Evolutionary conservation across 768 basidiomycete genomes (phyloP).

Genomic region (Lactarius hatsudake): DNA sequence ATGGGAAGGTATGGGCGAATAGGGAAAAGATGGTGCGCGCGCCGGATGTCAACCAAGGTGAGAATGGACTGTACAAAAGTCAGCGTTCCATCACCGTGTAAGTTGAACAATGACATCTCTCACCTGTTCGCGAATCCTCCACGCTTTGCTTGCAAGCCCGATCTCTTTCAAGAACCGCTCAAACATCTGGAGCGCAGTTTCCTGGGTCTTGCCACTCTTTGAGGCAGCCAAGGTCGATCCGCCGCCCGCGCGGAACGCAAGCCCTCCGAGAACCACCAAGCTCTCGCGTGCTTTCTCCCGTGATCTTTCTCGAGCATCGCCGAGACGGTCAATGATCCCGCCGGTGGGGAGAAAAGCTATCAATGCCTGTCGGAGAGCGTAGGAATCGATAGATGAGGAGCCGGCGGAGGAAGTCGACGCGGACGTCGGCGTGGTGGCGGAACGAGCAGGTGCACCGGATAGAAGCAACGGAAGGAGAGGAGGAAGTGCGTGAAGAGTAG

Average conservation of each 20-base stretch:
- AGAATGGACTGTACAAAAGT: constrained; percentile 45
- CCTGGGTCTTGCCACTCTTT: constrained; percentile 56
- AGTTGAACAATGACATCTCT: constrained; percentile 34
- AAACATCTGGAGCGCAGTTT: constrained; percentile 66
- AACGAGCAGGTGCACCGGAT: constrained; percentile 35
- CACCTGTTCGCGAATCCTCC: constrained; percentile 86
- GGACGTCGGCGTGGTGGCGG: constrained; percentile 38
- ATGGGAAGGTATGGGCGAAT: constrained; percentile 75
- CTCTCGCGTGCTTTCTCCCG: constrained; percentile 74
- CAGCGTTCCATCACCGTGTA: not conserved
- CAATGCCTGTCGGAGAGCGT: constrained; percentile 65
- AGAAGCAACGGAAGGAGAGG: constrained; percentile 64
- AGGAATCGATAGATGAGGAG: constrained; percentile 48
- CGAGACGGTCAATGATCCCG: constrained; percentile 79
- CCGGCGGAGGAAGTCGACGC: constrained; percentile 49
- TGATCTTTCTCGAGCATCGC: constrained; percentile 68
- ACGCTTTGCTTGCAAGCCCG: constrained; percentile 77
- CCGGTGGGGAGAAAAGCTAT: constrained; percentile 68
- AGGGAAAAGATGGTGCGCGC: constrained; percentile 68
- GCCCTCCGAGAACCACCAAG: constrained; percentile 69
- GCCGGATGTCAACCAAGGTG: constrained; percentile 70
- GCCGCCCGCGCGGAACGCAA: constrained; percentile 60
- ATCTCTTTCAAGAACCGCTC: constrained; percentile 70
- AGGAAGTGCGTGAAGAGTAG: constrained; percentile 69
- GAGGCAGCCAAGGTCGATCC: constrained; percentile 44